These are phyloP conservation scores for Penicillium lividum DNA, from an alignment of 495 filamentous ascomycete species.

Conservation along the genomic window DNA sequence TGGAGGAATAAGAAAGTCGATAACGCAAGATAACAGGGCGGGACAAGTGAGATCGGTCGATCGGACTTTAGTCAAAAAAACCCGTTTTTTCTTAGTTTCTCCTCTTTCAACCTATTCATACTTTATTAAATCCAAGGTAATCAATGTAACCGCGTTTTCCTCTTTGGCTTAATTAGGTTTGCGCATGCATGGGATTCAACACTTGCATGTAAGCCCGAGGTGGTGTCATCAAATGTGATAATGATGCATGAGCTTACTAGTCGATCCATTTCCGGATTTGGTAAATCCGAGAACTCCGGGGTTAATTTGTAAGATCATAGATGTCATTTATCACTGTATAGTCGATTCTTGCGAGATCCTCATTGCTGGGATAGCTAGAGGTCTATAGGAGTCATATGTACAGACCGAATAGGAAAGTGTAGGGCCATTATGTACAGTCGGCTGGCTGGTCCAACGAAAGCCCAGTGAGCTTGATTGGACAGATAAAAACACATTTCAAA, in stretches of 20 bases:
- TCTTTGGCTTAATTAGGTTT: neutral
- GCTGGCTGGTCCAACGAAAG: neutral
- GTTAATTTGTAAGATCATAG: neutral
- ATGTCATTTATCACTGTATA: neutral
- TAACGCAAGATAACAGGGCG: slow-evolving; percentile 29
- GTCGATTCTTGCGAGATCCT: neutral
- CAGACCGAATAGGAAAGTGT: neutral
- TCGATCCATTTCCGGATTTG: slow-evolving; percentile 13
- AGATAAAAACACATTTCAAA: neutral
- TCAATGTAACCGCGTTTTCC: neutral
- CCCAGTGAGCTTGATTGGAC: neutral
- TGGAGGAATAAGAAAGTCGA: slow-evolving; percentile 27
- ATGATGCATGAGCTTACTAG: slow-evolving; percentile 16
- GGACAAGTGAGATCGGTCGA: slow-evolving; percentile 18
- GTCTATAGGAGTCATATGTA: neutral
- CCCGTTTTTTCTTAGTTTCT: neutral
- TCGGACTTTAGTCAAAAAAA: slow-evolving; percentile 6
- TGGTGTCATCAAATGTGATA: slow-evolving; percentile 26
- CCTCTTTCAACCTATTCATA: neutral
- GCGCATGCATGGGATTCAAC: neutral
- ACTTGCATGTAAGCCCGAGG: slow-evolving; percentile 10
- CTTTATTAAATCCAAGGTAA: neutral
- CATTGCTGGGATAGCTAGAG: neutral
- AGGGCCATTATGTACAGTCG: neutral
- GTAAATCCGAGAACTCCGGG: slow-evolving; percentile 2